Percentiles rank a stretch among this genome's conserved stretches.
These are phyloP conservation scores for Puccinia polysora DNA, from an alignment of 1,284 basidiomycete genomes.

Conservation along the genomic window DNA sequence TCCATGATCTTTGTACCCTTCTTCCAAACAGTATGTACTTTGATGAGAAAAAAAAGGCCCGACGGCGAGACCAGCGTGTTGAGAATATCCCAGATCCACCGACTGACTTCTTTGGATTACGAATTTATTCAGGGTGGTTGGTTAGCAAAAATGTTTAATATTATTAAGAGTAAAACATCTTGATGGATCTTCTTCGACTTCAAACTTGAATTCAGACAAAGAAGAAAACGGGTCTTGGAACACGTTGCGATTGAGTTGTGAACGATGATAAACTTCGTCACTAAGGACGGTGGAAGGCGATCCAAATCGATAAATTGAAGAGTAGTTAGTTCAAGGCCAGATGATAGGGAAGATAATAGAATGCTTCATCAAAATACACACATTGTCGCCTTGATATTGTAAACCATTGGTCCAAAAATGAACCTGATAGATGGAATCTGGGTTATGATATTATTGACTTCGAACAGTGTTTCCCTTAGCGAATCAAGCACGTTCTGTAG, in stretches of 20 bases:
- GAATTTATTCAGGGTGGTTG: not conserved
- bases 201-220: not conserved
- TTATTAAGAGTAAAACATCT: conserved; percentile 7
- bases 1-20: too few relatives aligned
- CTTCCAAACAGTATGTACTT: too few relatives aligned
- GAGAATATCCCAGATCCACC: too few relatives aligned
- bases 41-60: too few relatives aligned
- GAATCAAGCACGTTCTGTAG: not conserved
- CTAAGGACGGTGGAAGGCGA: not conserved
- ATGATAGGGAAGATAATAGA: not conserved
- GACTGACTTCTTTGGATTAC: too few relatives aligned
- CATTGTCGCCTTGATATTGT: conserved; percentile 14
- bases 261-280: conserved; percentile 10
- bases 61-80: too few relatives aligned
- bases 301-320: not conserved
- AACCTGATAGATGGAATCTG: conserved; percentile 21
- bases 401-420: conserved; percentile 20
- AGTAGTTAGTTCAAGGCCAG: not conserved
- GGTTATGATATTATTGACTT: not conserved
- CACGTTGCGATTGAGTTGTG: too few relatives aligned
- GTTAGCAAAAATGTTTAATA: conserved; percentile 25
- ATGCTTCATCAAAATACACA: not conserved
- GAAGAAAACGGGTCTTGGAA: too few relatives aligned
- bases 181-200: conserved; percentile 11
- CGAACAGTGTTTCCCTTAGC: not conserved